Base-by-base conservation (phyloP, 2,329 filamentous ascomycete genomes). In the Truncatella angustata region DNA sequence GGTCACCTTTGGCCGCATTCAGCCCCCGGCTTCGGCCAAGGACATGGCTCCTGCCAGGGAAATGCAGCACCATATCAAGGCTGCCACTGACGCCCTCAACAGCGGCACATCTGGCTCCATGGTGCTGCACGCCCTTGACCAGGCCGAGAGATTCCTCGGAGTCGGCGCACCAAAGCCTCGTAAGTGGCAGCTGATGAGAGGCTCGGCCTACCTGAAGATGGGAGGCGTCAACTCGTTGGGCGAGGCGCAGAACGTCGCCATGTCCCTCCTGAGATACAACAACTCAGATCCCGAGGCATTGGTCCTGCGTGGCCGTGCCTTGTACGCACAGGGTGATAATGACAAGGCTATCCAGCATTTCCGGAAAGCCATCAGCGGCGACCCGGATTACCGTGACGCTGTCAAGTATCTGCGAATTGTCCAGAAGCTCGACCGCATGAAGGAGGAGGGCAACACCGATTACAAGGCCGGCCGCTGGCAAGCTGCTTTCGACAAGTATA, bases 321-420 rank as follows among this genome's bases (percentile, higher is more conserved):
- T 96, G 46, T 97, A 97, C 64, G 87, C 86, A 4, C 90, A 94
- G 67, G 94, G 94, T 26, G 94, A 99, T 61, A 96, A 96, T 64
- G 90, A 95, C 2, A 96, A 97, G 78, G 93, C 94, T 2, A 81
- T 96, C 39, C 89, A 93, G 66, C 90, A 95, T 69, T 94, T 97
- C 75, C 85, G 91, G 58, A 90, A 94, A 74, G 94, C 93, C 18
- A 75, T 96, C 51, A 88, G 81, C 68, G 91, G 92, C 69, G 94
- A 97, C 62, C 94, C 94, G 7, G 94, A 99, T 70, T 94, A 89
- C 75, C 87, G 85, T 62, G 87, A 90, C 57, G 93, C 92, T 6
- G 83, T 96, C 62, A 95, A 91, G 74, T 93, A 90, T 75, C 78
- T 97, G 54, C 84, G 90, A 56, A 88, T 89, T 66, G 91, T 97